Evolutionary conservation across 495 filamentous ascomycete genomes (phyloP), one percentile per base, ranked within the genome.

Genomic region (Neurospora pannonica): DNA sequence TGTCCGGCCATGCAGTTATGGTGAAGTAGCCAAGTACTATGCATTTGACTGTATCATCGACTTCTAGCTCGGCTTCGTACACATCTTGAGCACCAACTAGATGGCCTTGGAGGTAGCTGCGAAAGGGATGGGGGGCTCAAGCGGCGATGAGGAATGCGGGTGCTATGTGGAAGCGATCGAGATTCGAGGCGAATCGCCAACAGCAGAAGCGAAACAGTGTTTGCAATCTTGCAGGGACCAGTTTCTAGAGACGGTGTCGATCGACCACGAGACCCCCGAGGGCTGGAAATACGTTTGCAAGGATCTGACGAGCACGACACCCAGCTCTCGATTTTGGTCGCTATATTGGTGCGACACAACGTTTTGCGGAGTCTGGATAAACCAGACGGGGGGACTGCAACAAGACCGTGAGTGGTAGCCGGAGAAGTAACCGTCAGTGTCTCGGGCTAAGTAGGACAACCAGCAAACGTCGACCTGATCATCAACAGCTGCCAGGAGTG

Each of bases 401-500:
- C 82, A 84, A 78, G 82, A 84, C 74, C 85, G 85, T 86, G 77
- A 83, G 85, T 87, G 69, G 11, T 46, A 62, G 46, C 28, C 19
- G 38, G n/a, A 40, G 19, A 31, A 24, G n/a, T 42, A 38, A 43
- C 38, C 39, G 54, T 71, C 43, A 74, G 38, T 39, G 71, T 70
- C 74, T 76, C 74, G 70, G 70, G 78, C 81, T 77, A 83, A 77
- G 73, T 70, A 62, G 71, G 37, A 71, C 73, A 71, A 67, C 42
- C 40, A 86, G 84, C 84, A 21, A 84, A 79, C 73, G 82, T 86
- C 71, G 81, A 83, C 72, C 75, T 78, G 71, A 83, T 87, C 71
- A 86, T 86, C 81, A 87, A 85, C 77, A 81, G 78, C 70, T 87
- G 84, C 70, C 81, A 85, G 70, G 82, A 83, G 85, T 86, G 75